phyloP scores from a whole-genome alignment of 805 yeast species.

The Starmerella scarabaei region DNA sequence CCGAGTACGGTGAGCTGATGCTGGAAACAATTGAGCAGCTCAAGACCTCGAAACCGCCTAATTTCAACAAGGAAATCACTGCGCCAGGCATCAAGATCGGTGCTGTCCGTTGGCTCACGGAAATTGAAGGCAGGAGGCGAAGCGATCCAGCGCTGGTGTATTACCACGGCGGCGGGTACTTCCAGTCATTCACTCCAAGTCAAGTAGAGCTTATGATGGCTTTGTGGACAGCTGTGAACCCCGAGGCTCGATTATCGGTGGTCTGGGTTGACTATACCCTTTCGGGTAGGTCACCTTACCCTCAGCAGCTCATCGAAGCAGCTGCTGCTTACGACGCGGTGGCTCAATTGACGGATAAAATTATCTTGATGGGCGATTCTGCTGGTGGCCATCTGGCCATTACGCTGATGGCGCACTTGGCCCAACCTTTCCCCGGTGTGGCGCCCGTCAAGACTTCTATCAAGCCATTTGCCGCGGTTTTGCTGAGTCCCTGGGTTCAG shows the following conservation, averaged over 20 bases:
- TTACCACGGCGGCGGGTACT: constrained; percentile 19
- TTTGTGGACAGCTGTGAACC: neutral
- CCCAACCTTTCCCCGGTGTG: neutral
- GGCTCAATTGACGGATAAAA: constrained; percentile 13
- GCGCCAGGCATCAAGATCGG: neutral
- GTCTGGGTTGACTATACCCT: constrained; percentile 22
- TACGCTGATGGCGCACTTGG: neutral
- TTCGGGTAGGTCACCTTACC: constrained; percentile 14
- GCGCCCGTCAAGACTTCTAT: neutral
- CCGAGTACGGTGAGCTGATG: too few relatives aligned
- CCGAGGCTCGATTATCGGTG: constrained; percentile 17
- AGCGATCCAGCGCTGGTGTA: constrained; percentile 17
- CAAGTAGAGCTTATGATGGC: neutral
- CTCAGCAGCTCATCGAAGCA: constrained; percentile 20
- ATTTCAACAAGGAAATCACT: neutral
- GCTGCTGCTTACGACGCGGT: constrained; percentile 15
- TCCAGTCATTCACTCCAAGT: neutral
- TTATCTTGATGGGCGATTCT: constrained; percentile 24
- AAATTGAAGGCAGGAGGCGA: constrained; percentile 8
- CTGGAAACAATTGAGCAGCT: too few relatives aligned
- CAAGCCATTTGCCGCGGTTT: neutral
- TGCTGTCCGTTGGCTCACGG: constrained; percentile 8
- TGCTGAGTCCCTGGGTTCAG: neutral
- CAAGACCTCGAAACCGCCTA: too few relatives aligned
- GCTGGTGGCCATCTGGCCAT: constrained; percentile 23